phyloP scores from a whole-genome alignment of 1,284 basidiomycete genomes.

The Tilletia setariae region DNA sequence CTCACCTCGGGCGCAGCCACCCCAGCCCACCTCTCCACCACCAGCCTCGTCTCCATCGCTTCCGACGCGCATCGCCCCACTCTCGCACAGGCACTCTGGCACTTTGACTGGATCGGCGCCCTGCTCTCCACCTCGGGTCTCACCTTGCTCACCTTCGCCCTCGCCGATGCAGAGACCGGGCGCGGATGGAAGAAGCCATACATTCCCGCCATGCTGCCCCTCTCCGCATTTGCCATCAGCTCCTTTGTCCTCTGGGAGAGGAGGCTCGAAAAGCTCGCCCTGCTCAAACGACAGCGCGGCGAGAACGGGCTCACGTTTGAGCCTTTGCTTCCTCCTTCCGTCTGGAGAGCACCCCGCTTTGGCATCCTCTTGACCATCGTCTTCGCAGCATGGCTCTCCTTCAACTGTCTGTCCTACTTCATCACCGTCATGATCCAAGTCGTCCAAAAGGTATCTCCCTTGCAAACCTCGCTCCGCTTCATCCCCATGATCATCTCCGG shows the following conservation, averaged over 20 bases:
- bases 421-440: slow-evolving; percentile 29
- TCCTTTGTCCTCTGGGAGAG: slow-evolving; percentile 70
- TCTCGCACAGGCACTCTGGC: slow-evolving; percentile 24
- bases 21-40: background rate
- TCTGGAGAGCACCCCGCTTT: slow-evolving; percentile 39
- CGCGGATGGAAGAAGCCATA: slow-evolving; percentile 68
- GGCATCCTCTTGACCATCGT: slow-evolving; percentile 66
- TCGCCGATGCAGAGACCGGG: slow-evolving; percentile 71
- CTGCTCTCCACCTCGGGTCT: slow-evolving; percentile 70
- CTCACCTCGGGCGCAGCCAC: background rate
- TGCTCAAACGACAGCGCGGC: slow-evolving; percentile 50
- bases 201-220: slow-evolving; percentile 62
- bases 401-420: slow-evolving; percentile 55
- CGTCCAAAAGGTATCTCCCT: slow-evolving; percentile 58
- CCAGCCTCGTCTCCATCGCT: slow-evolving; percentile 10
- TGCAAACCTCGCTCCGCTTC: slow-evolving; percentile 72
- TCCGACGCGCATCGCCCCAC: slow-evolving; percentile 9
- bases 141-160: slow-evolving; percentile 73
- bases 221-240: slow-evolving; percentile 64
- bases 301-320: background rate
- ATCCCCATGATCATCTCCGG: slow-evolving; percentile 65
- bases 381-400: slow-evolving; percentile 68
- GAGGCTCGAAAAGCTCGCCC: slow-evolving; percentile 61
- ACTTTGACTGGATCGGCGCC: slow-evolving; percentile 77
- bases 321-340: slow-evolving; percentile 40